These are phyloP conservation scores for Phytophthora constricta DNA, from an alignment of 352 stramenopile species.

Conservation along the genomic window DNA sequence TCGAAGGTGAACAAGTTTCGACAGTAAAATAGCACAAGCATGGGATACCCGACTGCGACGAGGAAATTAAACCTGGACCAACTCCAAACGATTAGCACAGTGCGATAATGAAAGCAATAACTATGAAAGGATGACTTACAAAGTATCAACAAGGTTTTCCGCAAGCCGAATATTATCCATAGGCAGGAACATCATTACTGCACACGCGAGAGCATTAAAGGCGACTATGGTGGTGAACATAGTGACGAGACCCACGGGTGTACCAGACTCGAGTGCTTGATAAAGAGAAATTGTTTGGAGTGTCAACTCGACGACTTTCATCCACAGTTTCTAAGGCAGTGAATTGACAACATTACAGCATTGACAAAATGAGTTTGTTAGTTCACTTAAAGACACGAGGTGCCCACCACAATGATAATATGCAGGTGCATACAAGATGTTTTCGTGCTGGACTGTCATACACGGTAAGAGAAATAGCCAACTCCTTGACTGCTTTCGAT, in stretches of 20 bases:
- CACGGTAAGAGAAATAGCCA: background rate
- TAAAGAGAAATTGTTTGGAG: slow-evolving; percentile 6
- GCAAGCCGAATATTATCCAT: background rate
- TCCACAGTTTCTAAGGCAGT: slow-evolving; percentile 4
- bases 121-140: slow-evolving; percentile 1
- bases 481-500: background rate
- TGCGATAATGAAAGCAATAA: background rate
- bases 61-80: slow-evolving; percentile 24
- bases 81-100: background rate
- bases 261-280: slow-evolving; percentile 6
- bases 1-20: slow-evolving; percentile 21
- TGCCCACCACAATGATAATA: no score
- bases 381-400: no score
- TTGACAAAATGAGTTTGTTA: no score
- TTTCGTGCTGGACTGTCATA: background rate
- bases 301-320: slow-evolving; percentile 12
- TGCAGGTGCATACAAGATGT: background rate
- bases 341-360: background rate
- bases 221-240: background rate
- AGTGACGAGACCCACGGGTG: background rate
- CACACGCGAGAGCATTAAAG: background rate
- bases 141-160: slow-evolving; percentile 10
- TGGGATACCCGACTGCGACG: slow-evolving; percentile 22
- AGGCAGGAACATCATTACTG: slow-evolving; percentile 6
- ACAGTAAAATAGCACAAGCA: slow-evolving; percentile 17